Evolutionary conservation across 2,329 filamentous ascomycete species (phyloP).

Genomic region (Penicillium sp.): DNA sequence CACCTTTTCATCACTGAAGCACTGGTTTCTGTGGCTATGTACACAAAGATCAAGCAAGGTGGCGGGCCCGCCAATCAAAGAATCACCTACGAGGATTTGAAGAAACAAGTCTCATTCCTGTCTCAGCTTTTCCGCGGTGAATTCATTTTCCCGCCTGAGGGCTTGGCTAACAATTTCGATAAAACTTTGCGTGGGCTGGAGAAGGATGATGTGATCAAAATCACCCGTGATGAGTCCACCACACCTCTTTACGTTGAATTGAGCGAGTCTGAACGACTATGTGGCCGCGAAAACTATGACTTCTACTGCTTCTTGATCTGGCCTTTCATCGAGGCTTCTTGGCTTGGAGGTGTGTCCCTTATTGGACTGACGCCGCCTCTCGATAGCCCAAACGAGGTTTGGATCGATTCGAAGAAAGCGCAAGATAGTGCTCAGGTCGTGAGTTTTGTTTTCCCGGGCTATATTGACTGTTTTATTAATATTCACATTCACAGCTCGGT

Average conservation of each 20-base stretch:
- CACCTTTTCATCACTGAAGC: slow-evolving; percentile 95
- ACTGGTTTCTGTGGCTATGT: slow-evolving; percentile 84
- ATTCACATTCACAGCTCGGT: slow-evolving; percentile 61
- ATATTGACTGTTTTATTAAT: not conserved
- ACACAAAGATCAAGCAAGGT: slow-evolving; percentile 84
- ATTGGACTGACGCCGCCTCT: slow-evolving; percentile 78
- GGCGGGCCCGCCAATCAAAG: slow-evolving; percentile 79
- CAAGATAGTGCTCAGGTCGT: slow-evolving; percentile 80
- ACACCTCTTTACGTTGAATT: slow-evolving; percentile 69
- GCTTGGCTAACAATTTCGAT: slow-evolving; percentile 74
- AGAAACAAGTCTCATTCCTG: slow-evolving; percentile 79
- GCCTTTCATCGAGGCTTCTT: slow-evolving; percentile 94
- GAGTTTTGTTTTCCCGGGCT: slow-evolving; percentile 31
- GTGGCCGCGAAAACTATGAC: slow-evolving; percentile 90
- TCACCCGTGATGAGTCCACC: slow-evolving; percentile 57
- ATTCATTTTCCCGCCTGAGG: slow-evolving; percentile 92
- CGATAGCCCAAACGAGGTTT: slow-evolving; percentile 60
- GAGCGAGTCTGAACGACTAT: slow-evolving; percentile 69
- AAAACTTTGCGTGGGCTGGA: slow-evolving; percentile 76
- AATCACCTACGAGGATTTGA: slow-evolving; percentile 70
- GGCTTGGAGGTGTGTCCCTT: slow-evolving; percentile 84
- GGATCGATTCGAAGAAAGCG: slow-evolving; percentile 74
- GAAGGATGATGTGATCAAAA: slow-evolving; percentile 69
- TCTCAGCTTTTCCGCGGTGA: slow-evolving; percentile 93
- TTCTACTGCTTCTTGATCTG: slow-evolving; percentile 99